Base-by-base conservation (phyloP, 164 flowering plant genomes). In the Litsea cubeba region DNA sequence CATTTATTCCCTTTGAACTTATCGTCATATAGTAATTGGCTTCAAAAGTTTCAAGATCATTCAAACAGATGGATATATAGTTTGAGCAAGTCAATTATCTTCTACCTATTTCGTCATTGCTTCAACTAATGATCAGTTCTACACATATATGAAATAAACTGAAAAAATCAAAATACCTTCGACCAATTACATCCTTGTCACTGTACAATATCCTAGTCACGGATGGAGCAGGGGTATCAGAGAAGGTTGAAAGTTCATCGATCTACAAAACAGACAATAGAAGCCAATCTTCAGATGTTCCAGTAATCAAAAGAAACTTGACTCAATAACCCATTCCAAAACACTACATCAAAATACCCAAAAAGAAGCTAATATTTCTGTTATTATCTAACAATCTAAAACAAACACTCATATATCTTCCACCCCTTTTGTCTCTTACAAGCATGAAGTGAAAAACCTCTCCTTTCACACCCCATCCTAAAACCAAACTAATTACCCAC, bases 151-250 rank as follows among this genome's bases (percentile, higher is more conserved):
- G 35, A 66, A 20, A 66, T 1, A 32, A 30, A 66, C 3, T 6
- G 18, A 66, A 15, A 28, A 30, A 23, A 23, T 51, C 20, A 24
- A 11, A 65, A 20, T 85, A 94, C 99, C 97, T 88, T 68, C 99
- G 85, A 66, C 95, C 97, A 74, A 84, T 75, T 15, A 94, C 88
- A 87, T 96, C 99, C 74, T 86, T 94, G 71, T 92, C 88, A 62
- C 87, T 83, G 85, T 92, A 96, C 71, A 96, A 78, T 65, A 96
- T 80, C 83, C 99, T 90, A 18, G 99, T 94, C 2, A 94, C 98
- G 12, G 98, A 83, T 57, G 99, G 99, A 14, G 93, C 86, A 75
- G 97, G 94, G 4, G 98, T 54, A 83, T 94, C 98, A 2, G 98
- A 92, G 83, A 90, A 90, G 77, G 81, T 77, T 2, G 99, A 84